phyloP scores from a whole-genome alignment of 306 rosid genomes.

The Fragaria vesca region DNA sequence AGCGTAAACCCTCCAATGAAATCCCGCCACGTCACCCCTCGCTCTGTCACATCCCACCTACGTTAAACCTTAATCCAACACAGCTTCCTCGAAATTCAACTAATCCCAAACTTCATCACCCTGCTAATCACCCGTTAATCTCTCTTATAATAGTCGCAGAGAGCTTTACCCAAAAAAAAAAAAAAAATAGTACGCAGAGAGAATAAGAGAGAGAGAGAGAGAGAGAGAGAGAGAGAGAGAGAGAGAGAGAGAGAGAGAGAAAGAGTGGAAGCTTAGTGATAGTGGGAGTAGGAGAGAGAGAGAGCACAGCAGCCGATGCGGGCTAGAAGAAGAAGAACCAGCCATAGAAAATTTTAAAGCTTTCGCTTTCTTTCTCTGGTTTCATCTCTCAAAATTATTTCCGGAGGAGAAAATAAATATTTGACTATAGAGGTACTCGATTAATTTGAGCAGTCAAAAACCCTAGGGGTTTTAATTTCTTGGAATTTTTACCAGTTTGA shows the following conservation, averaged over 20 bases:
- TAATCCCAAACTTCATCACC: neutral
- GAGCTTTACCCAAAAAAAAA: neutral
- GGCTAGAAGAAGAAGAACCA: neutral
- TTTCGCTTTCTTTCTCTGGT: neutral
- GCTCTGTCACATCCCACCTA: neutral
- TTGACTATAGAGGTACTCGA: neutral
- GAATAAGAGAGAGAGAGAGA: neutral
- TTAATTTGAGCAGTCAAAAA: neutral
- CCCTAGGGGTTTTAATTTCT: neutral
- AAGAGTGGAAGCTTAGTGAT: constrained; percentile 17
- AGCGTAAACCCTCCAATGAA: neutral
- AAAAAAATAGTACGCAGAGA: constrained; percentile 2
- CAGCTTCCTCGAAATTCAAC: neutral
- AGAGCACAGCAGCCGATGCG: constrained; percentile 8
- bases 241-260: constrained; percentile 2
- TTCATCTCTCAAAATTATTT: neutral
- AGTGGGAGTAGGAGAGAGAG: neutral
- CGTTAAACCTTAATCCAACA: neutral
- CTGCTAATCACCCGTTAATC: neutral
- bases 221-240: neutral
- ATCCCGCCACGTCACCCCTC: neutral
- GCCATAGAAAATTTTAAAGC: neutral
- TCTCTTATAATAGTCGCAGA: constrained; percentile 2
- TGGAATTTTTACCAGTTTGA: neutral
- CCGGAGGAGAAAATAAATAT: neutral